Evolutionary conservation across 2,329 filamentous ascomycete species (phyloP).

Genomic region (Talaromyces sp.): DNA sequence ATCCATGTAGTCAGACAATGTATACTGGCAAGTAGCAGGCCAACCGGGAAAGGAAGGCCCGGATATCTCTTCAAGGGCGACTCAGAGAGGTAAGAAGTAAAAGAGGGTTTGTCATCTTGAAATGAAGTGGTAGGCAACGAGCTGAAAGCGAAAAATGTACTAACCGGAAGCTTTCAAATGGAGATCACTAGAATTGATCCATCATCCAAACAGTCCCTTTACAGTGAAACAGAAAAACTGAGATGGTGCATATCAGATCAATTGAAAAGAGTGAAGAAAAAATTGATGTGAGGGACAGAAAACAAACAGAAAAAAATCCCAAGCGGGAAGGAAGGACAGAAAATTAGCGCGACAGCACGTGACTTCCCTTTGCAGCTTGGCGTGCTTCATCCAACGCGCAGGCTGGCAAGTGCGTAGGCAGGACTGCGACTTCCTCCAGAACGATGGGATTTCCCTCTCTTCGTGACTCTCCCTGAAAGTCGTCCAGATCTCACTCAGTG

Average conservation of each 20-base stretch:
- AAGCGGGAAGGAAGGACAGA: slow-evolving; percentile 20
- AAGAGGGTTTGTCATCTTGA: slow-evolving; percentile 56
- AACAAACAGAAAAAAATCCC: slow-evolving; percentile 19
- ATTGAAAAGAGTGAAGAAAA: not conserved
- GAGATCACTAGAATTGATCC: not conserved
- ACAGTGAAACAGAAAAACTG: too few species aligned
- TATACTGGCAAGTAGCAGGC: slow-evolving; percentile 71
- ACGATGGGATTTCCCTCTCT: slow-evolving; percentile 12
- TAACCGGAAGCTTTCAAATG: slow-evolving; percentile 19
- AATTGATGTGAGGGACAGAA: not conserved
- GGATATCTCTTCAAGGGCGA: slow-evolving; percentile 64
- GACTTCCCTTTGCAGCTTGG: slow-evolving; percentile 20
- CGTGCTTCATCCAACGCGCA: slow-evolving; percentile 14
- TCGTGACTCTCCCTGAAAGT: slow-evolving; percentile 8
- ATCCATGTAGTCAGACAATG: slow-evolving; percentile 56
- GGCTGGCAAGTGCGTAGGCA: slow-evolving; percentile 14
- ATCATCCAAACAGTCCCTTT: not conserved
- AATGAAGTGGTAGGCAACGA: slow-evolving; percentile 21
- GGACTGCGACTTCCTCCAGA: slow-evolving; percentile 4
- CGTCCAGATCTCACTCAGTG: not conserved
- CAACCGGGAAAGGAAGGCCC: slow-evolving; percentile 60
- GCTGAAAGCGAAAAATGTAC: slow-evolving; percentile 13
- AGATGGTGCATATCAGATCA: not conserved
- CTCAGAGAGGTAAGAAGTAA: slow-evolving; percentile 63
- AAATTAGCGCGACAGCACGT: slow-evolving; percentile 22